A percentile compares a stretch with the other conserved stretches of the same genome.
phyloP scores from a whole-genome alignment of 179 eudicot genomes.

The Silene coronaria region DNA sequence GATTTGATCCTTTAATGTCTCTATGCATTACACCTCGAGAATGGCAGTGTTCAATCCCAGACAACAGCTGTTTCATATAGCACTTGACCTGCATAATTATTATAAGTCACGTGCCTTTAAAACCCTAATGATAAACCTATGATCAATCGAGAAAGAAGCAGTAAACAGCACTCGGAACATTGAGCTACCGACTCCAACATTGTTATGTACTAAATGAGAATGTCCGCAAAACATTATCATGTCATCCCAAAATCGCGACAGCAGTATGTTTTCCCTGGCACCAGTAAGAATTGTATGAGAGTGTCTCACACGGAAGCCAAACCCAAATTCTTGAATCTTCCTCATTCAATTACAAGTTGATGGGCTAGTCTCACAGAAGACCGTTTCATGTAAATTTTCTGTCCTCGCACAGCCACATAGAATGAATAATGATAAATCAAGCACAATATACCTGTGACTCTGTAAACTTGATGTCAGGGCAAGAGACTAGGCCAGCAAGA shows the following conservation, averaged over 20 bases:
- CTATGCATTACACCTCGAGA: slow-evolving; percentile 72
- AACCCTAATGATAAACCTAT: background rate
- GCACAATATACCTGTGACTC: slow-evolving; percentile 33
- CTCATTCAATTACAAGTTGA: background rate
- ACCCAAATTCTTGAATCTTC: background rate
- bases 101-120: background rate
- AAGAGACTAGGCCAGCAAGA: slow-evolving; percentile 57
- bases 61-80: slow-evolving; percentile 65
- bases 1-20: slow-evolving; percentile 84
- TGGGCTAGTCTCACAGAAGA: background rate
- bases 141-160: background rate
- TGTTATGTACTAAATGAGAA: background rate
- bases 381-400: too few species aligned
- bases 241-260: background rate
- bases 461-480: slow-evolving; percentile 55
- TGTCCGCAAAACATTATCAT: background rate
- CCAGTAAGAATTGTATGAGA: background rate
- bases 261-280: background rate
- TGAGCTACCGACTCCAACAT: background rate
- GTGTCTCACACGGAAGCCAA: too few species aligned
- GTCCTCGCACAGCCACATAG: too few species aligned
- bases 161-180: background rate
- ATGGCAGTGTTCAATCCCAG: slow-evolving; percentile 90
- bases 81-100: slow-evolving; percentile 59
- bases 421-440: background rate